Conservation (phyloP, 768 basidiomycete genomes). For the Podaxis mareebaensis region DNA sequence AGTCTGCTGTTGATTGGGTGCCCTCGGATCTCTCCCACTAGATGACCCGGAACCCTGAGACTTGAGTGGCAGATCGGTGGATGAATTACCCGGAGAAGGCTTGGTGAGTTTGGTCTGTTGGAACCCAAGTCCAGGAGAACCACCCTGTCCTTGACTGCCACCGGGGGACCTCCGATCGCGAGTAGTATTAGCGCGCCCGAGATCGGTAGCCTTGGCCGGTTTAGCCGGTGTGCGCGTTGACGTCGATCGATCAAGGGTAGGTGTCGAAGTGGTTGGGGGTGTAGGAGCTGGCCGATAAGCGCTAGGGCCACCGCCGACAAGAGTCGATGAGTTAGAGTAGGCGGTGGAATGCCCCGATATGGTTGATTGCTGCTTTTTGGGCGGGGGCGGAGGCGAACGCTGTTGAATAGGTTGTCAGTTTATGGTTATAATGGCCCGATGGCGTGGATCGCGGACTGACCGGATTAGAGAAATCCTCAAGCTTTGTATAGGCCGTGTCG, state of each 20-base stretch:
- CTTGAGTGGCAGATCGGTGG: constrained; percentile 58
- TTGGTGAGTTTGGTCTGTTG: constrained; percentile 41
- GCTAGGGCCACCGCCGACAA: constrained; percentile 41
- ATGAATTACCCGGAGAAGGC: constrained; percentile 58
- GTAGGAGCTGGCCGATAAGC: constrained; percentile 78
- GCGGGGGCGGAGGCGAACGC: constrained; percentile 53
- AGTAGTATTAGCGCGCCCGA: constrained; percentile 71
- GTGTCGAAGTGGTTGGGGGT: constrained; percentile 61
- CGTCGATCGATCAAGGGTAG: constrained; percentile 82
- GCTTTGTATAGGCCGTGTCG: constrained; percentile 23
- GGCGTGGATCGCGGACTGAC: constrained; percentile 38
- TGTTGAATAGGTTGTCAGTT: constrained; percentile 22
- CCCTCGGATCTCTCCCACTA: constrained; percentile 34
- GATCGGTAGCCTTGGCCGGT: constrained; percentile 45
- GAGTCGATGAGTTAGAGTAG: constrained; percentile 27
- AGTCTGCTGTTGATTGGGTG: constrained; percentile 41
- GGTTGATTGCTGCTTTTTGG: constrained; percentile 38
- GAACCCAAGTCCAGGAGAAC: constrained; percentile 22
- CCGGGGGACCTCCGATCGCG: constrained; percentile 58
- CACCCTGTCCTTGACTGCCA: constrained; percentile 22
- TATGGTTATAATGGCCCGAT: constrained; percentile 11
- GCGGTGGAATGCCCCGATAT: constrained; percentile 28
- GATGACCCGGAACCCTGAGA: constrained; percentile 24
- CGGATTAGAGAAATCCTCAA: constrained; percentile 56
- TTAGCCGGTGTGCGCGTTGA: constrained; percentile 77